phyloP scores from a whole-genome alignment of 2,329 filamentous ascomycete genomes.

The Macrophomina tecta region DNA sequence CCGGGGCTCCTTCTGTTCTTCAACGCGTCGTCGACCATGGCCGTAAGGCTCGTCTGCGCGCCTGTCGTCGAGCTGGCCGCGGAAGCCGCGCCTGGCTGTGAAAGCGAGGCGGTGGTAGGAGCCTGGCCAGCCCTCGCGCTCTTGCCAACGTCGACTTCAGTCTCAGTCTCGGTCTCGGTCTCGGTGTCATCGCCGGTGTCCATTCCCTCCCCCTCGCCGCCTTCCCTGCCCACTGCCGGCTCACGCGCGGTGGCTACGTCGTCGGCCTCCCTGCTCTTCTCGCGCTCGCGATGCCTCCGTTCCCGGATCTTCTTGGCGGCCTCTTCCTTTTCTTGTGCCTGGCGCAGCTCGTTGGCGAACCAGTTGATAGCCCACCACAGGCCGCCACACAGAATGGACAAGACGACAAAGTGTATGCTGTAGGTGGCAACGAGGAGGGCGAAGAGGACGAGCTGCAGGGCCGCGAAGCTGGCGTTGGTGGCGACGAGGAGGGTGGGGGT shows the following conservation, averaged over 20 bases:
- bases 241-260: conserved; percentile 33
- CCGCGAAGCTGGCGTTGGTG: conserved; percentile 87
- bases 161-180: conserved; percentile 45
- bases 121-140: background rate
- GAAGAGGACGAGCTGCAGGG: conserved; percentile 79
- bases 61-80: conserved; percentile 36
- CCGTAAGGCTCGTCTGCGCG: conserved; percentile 38
- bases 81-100: conserved; percentile 29
- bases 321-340: conserved; percentile 54
- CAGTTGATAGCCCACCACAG: conserved; percentile 97
- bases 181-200: conserved; percentile 57
- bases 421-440: conserved; percentile 78
- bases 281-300: conserved; percentile 52
- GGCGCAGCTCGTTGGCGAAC: conserved; percentile 75
- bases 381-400: conserved; percentile 78
- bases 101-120: conserved; percentile 27
- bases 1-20: conserved; percentile 54
- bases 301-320: conserved; percentile 54
- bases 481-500: conserved; percentile 87
- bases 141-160: conserved; percentile 36
- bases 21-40: conserved; percentile 44
- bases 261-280: conserved; percentile 41
- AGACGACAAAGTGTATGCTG: conserved; percentile 85
- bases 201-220: conserved; percentile 46
- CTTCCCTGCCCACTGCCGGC: conserved; percentile 37